These are phyloP conservation scores for Tubosaeta brunneosetosa DNA, from an alignment of 768 basidiomycete species.

Conservation along the genomic window DNA sequence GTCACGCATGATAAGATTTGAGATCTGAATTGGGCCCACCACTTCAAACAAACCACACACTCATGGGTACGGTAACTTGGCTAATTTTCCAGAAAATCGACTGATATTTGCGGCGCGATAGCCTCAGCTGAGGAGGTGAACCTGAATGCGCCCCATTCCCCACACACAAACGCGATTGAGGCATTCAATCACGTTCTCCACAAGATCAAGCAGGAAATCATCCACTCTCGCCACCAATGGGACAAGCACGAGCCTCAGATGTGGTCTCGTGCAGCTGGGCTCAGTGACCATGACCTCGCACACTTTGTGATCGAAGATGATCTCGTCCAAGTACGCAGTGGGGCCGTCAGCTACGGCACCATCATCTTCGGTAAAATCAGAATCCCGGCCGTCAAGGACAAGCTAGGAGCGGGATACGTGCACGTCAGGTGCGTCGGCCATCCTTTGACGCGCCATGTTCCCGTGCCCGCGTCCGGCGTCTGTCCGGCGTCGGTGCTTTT, in stretches of 20 bases:
- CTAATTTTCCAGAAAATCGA: not conserved
- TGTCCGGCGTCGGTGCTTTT: conserved; percentile 1
- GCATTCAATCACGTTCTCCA: conserved; percentile 56
- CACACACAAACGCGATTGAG: conserved; percentile 55
- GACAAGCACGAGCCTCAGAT: conserved; percentile 53
- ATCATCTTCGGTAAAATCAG: conserved; percentile 75
- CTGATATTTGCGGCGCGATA: conserved; percentile 26
- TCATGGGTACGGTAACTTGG: conserved; percentile 22
- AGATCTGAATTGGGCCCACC: not conserved
- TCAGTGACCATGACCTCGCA: conserved; percentile 51
- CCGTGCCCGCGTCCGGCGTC: not conserved
- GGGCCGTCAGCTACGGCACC: conserved; percentile 58
- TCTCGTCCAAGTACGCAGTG: conserved; percentile 48
- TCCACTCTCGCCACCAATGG: conserved; percentile 66
- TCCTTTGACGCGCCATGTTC: conserved; percentile 2
- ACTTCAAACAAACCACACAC: conserved; percentile 1
- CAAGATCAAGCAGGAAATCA: conserved; percentile 60
- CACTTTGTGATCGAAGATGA: conserved; percentile 45
- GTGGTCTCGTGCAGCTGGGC: conserved; percentile 57
- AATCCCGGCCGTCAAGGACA: conserved; percentile 61
- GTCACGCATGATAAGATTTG: not conserved
- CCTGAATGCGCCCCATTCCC: conserved; percentile 57
- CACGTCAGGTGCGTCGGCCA: conserved; percentile 57
- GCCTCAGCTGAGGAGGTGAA: conserved; percentile 54
- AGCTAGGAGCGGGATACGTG: conserved; percentile 57